A percentile compares a stretch with the other conserved stretches of the same genome.
phyloP scores from a whole-genome alignment of 345 rosid genomes.

The Clarkia xantiana region DNA sequence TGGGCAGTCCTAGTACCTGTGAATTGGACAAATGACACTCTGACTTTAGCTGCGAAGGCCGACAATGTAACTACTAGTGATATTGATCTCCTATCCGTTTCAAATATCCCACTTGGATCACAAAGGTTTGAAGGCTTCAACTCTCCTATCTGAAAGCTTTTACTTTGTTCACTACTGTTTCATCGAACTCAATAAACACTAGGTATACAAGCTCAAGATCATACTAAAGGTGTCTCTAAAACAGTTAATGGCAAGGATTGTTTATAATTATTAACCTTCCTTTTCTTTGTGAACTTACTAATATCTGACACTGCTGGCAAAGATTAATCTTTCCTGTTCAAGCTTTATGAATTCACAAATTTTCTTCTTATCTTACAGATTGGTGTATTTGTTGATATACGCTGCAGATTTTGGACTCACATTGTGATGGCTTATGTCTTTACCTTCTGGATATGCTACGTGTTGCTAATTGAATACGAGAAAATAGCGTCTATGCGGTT shows the following conservation, averaged over 20 bases:
- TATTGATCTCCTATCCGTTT: constrained; percentile 79
- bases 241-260: no score
- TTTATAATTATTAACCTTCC: no score
- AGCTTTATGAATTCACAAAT: no score
- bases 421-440: constrained; percentile 69
- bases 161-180: no score
- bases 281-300: no score
- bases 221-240: no score
- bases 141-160: no score
- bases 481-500: constrained; percentile 62
- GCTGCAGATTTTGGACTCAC: constrained; percentile 70
- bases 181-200: no score
- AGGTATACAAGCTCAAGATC: no score
- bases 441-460: constrained; percentile 82
- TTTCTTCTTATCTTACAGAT: no score
- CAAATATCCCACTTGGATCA: constrained; percentile 54
- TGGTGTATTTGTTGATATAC: neutral
- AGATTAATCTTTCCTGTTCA: no score
- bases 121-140: constrained; percentile 28
- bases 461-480: constrained; percentile 68
- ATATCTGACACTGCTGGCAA: no score
- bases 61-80: constrained; percentile 62
- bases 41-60: constrained; percentile 18
- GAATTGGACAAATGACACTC: constrained; percentile 43
- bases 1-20: constrained; percentile 79